phyloP scores from a whole-genome alignment of 2,329 filamentous ascomycete species.

The Aspergillus ruber region DNA sequence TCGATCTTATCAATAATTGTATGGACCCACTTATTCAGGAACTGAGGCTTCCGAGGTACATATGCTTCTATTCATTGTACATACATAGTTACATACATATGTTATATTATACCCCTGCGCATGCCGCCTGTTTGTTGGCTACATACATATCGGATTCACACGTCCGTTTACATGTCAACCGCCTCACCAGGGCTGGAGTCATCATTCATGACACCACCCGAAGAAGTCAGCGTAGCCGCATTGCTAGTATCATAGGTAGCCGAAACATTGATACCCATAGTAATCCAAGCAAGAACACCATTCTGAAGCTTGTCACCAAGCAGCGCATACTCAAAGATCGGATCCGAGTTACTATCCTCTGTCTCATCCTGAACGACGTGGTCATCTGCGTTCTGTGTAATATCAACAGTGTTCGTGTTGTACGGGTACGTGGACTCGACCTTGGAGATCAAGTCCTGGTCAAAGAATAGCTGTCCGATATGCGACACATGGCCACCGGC shows the following conservation, averaged over 20 bases:
- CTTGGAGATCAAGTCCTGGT: conserved; percentile 47
- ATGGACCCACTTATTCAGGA: too few relatives aligned
- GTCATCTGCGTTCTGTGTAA: conserved; percentile 10
- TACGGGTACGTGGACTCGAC: conserved; percentile 43
- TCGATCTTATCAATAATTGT: too few relatives aligned
- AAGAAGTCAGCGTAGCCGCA: background rate
- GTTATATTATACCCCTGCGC: too few relatives aligned
- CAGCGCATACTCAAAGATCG: conserved; percentile 9
- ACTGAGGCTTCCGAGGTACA: too few relatives aligned
- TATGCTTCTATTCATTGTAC: too few relatives aligned
- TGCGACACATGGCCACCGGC: conserved; percentile 48
- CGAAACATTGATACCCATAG: conserved; percentile 8
- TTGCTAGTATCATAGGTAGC: conserved; percentile 5
- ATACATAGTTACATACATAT: too few relatives aligned
- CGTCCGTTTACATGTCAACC: background rate
- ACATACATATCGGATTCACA: background rate
- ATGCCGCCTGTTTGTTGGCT: too few relatives aligned
- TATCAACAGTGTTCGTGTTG: conserved; percentile 12
- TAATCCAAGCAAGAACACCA: conserved; percentile 10
- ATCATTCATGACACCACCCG: background rate
- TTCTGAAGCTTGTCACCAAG: conserved; percentile 9
- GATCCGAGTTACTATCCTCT: conserved; percentile 8
- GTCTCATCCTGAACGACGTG: conserved; percentile 10
- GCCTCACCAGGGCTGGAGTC: background rate
- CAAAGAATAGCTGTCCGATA: conserved; percentile 57